Evolutionary conservation across 768 basidiomycete species (phyloP).

Genomic region (Tricholoma furcatifolium): DNA sequence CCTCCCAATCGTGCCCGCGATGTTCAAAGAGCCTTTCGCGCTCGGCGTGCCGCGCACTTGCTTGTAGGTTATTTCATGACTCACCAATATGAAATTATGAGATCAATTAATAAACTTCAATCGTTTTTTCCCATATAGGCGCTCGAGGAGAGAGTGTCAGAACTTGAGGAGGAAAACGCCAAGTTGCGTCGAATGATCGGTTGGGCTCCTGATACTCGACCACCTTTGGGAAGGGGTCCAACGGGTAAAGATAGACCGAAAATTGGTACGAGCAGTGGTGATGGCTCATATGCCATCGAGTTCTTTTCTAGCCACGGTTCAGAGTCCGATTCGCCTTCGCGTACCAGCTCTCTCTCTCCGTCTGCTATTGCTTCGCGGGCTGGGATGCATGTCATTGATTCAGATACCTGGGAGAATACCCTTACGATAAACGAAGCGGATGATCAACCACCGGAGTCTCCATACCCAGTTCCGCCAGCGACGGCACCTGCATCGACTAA

Average conservation of each 20-base stretch:
- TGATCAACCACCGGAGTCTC: constrained; percentile 30
- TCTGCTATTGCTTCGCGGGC: constrained; percentile 44
- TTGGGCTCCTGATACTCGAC: constrained; percentile 71
- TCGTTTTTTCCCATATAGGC: constrained; percentile 49
- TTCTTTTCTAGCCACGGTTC: constrained; percentile 42
- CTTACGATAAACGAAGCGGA: constrained; percentile 49
- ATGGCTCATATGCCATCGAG: constrained; percentile 22
- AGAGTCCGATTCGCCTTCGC: constrained; percentile 47
- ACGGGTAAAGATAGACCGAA: constrained; percentile 85
- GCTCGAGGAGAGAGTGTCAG: constrained; percentile 75
- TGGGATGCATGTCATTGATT: constrained; percentile 47
- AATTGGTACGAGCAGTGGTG: constrained; percentile 29
- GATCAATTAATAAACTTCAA: constrained; percentile 29
- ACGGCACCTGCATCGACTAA: constrained; percentile 48
- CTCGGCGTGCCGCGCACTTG: constrained; percentile 84
- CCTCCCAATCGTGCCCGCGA: constrained; percentile 84
- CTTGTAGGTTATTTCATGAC: constrained; percentile 51
- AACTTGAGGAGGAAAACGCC: constrained; percentile 83
- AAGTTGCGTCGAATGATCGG: constrained; percentile 69
- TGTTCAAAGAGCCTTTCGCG: constrained; percentile 87
- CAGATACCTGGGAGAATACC: constrained; percentile 54
- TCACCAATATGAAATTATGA: constrained; percentile 37
- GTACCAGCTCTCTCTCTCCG: constrained; percentile 67
- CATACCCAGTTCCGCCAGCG: constrained; percentile 47
- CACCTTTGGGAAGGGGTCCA: constrained; percentile 77